Base-by-base conservation (phyloP, 495 filamentous ascomycete species). In the Trichodelitschia bisporula region DNA sequence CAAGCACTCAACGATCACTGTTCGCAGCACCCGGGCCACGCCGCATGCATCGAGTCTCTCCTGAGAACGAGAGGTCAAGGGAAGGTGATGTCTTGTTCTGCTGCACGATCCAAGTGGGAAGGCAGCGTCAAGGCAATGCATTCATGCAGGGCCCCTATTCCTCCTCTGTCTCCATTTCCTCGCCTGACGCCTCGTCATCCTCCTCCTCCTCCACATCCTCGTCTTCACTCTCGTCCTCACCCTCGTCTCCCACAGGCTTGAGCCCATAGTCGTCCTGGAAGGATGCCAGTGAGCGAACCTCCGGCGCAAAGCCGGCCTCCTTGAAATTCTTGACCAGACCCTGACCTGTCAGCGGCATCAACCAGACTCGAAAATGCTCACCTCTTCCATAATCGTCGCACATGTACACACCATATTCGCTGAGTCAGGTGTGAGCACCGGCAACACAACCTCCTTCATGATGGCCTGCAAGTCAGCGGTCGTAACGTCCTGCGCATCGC, bases 181-280 rank as follows among this genome's bases (percentile, higher is more conserved):
- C 43, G 4, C 29, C 21, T 15, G 6, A 8, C 6, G 9, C 15
- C 8, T 32, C 38, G 11, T 33, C 40, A 6, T 32, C 25, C 24
- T 42, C 33, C n/a, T 57, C 59, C 2, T 77, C 68, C 0, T 68
- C 66, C 0, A 65, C 66, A 0, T 69, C 66, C 0, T 69, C 68
- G 3, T 72, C 64, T 0, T 63, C 69, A n/a, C n/a, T n/a, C n/a
- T 40, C 43, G n/a, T 36, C 36, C 9, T 38, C 37, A n/a, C 20
- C 32, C 12, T 74, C 70, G 1, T 64, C 72, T 2, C 66, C 68
- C n/a, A 61, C 69, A 6, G 50, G 59, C 50, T 75, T 64, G 17
- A 93, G 49, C 3, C 84, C 86, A 49, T 97, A 97, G 47, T 80
- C 78, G 41, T 92, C 79, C 46, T 89, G 67, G 47, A 90, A 95